A percentile compares a stretch with the other conserved stretches of the same genome.
Conservation (phyloP, 106 monocot genomes). For the Allium cepa region DNA sequence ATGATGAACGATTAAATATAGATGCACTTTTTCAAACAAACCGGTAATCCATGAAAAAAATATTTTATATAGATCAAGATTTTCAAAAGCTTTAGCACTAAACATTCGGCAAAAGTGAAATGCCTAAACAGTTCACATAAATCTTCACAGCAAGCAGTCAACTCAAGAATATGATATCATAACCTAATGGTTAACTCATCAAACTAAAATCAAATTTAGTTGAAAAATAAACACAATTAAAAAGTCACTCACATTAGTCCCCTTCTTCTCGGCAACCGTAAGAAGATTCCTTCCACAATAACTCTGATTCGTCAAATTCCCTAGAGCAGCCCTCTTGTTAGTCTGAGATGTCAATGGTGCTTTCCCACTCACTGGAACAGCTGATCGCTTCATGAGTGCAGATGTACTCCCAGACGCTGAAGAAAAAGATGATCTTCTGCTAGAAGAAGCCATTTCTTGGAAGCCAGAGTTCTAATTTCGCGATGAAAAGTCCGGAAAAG, state of each 20-base stretch:
- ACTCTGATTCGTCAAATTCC: slow-evolving; percentile 44
- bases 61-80: too few relatives aligned
- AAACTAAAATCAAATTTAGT: not conserved
- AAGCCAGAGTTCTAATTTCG: too few relatives aligned
- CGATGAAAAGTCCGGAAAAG: too few relatives aligned
- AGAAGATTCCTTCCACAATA: slow-evolving; percentile 4
- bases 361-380: slow-evolving; percentile 3
- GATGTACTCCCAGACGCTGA: slow-evolving; percentile 16
- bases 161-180: not conserved
- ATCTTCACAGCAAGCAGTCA: too few relatives aligned
- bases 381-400: slow-evolving; percentile 19
- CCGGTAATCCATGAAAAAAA: too few relatives aligned
- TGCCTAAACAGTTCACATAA: not conserved
- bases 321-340: slow-evolving; percentile 58
- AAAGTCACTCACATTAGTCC: slow-evolving; percentile 22
- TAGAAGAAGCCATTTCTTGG: not conserved
- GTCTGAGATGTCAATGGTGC: slow-evolving; percentile 27
- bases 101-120: not conserved
- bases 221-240: not conserved
- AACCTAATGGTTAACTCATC: not conserved
- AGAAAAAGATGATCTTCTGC: not conserved
- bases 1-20: not conserved
- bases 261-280: slow-evolving; percentile 9
- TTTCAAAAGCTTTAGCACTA: not conserved
- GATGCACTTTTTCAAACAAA: too few relatives aligned